Percentiles rank a stretch among this genome's conserved stretches.
Conservation (phyloP, 179 eudicot species). For the Monotropa hypopitys region DNA sequence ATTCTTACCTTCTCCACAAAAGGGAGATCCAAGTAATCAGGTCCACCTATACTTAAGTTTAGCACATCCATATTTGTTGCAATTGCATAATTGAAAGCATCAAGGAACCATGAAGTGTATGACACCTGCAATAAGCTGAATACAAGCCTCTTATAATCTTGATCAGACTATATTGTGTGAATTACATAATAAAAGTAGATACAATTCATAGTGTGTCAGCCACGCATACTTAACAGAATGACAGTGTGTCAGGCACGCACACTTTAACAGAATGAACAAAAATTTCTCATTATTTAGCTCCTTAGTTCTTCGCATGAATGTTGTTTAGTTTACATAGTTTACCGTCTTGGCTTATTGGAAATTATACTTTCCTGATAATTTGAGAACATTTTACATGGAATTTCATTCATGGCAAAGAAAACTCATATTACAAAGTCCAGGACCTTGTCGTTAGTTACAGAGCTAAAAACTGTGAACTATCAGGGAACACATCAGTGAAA, state of each 20-base stretch:
- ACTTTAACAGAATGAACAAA: background rate
- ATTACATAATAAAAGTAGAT: slow-evolving; percentile 8
- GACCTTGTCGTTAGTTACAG: background rate
- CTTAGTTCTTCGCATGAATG: background rate
- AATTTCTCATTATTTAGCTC: background rate
- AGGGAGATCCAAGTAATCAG: slow-evolving; percentile 95
- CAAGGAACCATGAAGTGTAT: slow-evolving; percentile 98
- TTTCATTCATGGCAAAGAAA: background rate
- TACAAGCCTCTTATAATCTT: slow-evolving; percentile 65
- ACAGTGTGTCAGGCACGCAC: background rate
- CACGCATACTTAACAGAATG: too few species aligned
- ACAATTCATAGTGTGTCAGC: background rate
- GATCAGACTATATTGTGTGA: slow-evolving; percentile 17
- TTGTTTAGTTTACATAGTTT: background rate
- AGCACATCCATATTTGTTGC: slow-evolving; percentile 94
- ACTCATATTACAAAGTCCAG: background rate
- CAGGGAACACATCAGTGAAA: background rate
- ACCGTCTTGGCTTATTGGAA: background rate
- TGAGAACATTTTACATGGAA: background rate
- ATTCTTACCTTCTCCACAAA: slow-evolving; percentile 83
- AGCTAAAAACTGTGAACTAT: background rate
- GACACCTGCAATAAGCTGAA: slow-evolving; percentile 99
- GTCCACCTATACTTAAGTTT: slow-evolving; percentile 94
- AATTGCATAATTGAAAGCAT: slow-evolving; percentile 95
- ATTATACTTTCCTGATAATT: background rate